phyloP scores from a whole-genome alignment of 768 basidiomycete species.

The Thelephora ganbajun region DNA sequence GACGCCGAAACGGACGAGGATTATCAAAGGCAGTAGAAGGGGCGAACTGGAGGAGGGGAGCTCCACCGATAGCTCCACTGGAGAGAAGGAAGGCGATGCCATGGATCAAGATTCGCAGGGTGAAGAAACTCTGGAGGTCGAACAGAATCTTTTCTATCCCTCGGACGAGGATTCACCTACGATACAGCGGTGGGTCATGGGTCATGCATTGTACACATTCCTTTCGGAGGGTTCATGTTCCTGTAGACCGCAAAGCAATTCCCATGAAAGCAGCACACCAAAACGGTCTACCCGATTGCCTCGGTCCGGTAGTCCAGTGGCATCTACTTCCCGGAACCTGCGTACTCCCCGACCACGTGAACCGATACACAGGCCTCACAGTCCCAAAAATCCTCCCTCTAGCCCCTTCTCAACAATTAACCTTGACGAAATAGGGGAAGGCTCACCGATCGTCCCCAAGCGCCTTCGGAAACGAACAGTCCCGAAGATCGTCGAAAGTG shows the following conservation, averaged over 20 bases:
- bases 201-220: too few species aligned
- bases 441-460: background rate
- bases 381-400: background rate
- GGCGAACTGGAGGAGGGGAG: background rate
- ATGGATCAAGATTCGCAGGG: too few species aligned
- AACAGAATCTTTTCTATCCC: too few species aligned
- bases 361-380: background rate
- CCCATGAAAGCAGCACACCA: too few species aligned
- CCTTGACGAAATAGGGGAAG: background rate
- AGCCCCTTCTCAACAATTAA: too few species aligned
- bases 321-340: background rate
- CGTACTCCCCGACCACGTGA: background rate
- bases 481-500: background rate
- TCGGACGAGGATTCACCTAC: too few species aligned
- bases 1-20: background rate
- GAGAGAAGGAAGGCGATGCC: background rate
- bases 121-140: too few species aligned
- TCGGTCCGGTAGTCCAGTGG: background rate
- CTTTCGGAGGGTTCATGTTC: too few species aligned
- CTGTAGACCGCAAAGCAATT: too few species aligned
- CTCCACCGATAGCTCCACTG: background rate
- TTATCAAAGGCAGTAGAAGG: background rate
- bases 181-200: too few species aligned
- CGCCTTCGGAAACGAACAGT: background rate
- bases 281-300: background rate